A percentile compares a stretch with the other conserved stretches of the same genome.
These are phyloP conservation scores for Alnus rubra DNA, from an alignment of 306 rosid genomes.

Conservation along the genomic window DNA sequence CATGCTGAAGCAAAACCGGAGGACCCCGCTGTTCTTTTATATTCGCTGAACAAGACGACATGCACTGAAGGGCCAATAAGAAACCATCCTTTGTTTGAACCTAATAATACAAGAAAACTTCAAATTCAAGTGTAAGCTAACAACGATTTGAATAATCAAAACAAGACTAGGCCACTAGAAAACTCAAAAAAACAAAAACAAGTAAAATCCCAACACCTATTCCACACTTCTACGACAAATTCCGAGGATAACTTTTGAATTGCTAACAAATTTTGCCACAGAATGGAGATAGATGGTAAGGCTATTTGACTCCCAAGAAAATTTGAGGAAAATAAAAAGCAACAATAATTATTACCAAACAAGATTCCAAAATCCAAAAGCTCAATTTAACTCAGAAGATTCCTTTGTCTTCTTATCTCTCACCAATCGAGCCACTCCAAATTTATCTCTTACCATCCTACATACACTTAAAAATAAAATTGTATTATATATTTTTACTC, in stretches of 20 bases:
- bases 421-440: too few relatives aligned
- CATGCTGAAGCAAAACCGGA: slow-evolving; percentile 87
- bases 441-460: too few relatives aligned
- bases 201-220: not conserved
- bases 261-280: not conserved
- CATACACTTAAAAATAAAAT: too few relatives aligned
- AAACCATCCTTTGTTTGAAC: slow-evolving; percentile 78
- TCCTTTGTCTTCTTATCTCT: too few relatives aligned
- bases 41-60: slow-evolving; percentile 45
- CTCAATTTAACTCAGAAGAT: too few relatives aligned
- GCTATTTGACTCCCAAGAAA: not conserved
- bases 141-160: not conserved
- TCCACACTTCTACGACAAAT: not conserved
- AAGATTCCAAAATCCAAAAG: not conserved
- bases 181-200: not conserved
- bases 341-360: not conserved
- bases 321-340: not conserved
- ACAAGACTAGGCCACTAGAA: not conserved
- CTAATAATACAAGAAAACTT: slow-evolving; percentile 32
- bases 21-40: slow-evolving; percentile 43
- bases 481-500: too few relatives aligned
- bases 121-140: not conserved
- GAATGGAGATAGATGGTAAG: not conserved
- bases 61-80: slow-evolving; percentile 80
- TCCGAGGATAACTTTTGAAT: not conserved